Evolutionary conservation across 1,139 yeast genomes (phyloP), one percentile per base, ranked within the genome.

Genomic region (Hyphopichia pseudoburtonii): DNA sequence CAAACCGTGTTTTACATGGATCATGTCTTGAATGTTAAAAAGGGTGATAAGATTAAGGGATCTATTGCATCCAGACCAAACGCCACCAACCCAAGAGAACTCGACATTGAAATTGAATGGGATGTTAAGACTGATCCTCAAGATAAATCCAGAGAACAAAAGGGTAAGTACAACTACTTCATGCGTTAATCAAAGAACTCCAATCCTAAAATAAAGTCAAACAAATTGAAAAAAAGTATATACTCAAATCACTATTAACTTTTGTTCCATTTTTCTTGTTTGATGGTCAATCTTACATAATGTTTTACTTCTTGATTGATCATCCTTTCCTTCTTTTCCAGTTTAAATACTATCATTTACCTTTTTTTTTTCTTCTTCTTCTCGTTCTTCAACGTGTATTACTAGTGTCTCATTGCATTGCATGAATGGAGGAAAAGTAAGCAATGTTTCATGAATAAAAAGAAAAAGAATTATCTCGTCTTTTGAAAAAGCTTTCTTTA

Each of bases 1-100:
- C 98, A 92, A 68, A 86, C 97, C 15, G 95, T 92, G 2, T 89
- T 94, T 66, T 94, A 92, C 64, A 76, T 92, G 60, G 81, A 79
- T 53, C 88, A 87, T 54, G 95, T 86, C 24, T 66, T 90, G 48
- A 86, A 84, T 56, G 69, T 88, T 47, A 84, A 82, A 57, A 73
- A 76, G 48, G 96, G 92, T 40, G 98, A 92, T 52, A 57, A 60
- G 27, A 72, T 94, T 47, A 73, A 76, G 41, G 95, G 97, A 34
- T 67, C 69, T 28, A 68, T 92, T 44, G 77, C 85, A 6, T 82
- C 88, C 45, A 73, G 82, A 56, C 97, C 97, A 43, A 89, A 87
- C 60, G 63, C 63, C 38, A 57, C 51, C 40, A 90, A 92, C 62
- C 95, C 95, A 42, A 79, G 99, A 64, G 96, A 86, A 56, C 65